Evolutionary conservation across 169 alveolate species (phyloP), one percentile per base, ranked within the genome.

Genomic region (Cryptosporidium meleagridis): DNA sequence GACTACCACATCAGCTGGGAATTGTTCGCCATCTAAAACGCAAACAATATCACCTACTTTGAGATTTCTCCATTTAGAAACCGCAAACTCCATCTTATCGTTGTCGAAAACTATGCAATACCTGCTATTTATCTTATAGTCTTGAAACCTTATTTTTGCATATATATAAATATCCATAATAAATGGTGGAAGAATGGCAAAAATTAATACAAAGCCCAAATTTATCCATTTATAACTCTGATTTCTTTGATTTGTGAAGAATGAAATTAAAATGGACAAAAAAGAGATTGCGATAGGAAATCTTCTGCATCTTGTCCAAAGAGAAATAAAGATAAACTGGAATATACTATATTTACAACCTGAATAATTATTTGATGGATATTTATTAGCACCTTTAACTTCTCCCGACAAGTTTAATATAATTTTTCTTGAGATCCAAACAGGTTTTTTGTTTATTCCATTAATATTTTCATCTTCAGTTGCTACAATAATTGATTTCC

Each of bases 1-100:
- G 23, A 80, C 75, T 26, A 80, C 89, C 9, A 80, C 89, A 59
- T 80, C 89, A 6, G 89, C 89, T 41, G 89, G 89, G 70, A 80
- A 80, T 41, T 59, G 75, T 39, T 80, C 89, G 12, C 89, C 89
- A 31, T 80, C 89, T 26, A 80, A 26, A 26, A 80, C 75, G 26
- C 89, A 80, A 21, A 80, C 75, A 37, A 80, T 41, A 65, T 80
- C 80, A 6, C 89, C 89, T 5, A 80, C 89, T 65, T 80, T 80
- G 21, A 80, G 51, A 21, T 80, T 41, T 16, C 51, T 65, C 89
- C 89, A 80, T 21, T 48, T 80, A 29, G 75, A 61, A 41, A 65
- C 29, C 31, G 41, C 53, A 62, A 80, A 80, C 39, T 80, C 89
- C 89, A 80, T 80, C 3, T 80, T 80, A n/a, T 80, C 70, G 2